A percentile compares a stretch with the other conserved stretches of the same genome.
Evolutionary conservation across 257 asterid species (phyloP).

Genomic region (Nicotiana tomentosiformis): DNA sequence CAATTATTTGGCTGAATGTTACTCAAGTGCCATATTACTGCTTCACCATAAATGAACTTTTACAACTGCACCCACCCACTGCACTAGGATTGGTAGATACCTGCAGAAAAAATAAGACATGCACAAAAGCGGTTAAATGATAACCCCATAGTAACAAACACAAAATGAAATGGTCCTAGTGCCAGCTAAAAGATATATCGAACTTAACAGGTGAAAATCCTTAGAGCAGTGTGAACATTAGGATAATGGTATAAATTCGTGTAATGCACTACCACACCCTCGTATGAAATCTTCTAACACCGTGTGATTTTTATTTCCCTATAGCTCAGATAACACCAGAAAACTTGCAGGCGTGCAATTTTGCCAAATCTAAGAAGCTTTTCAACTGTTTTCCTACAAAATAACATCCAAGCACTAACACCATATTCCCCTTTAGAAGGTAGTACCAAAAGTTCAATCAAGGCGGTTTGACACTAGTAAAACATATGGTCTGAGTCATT

Average conservation of each 20-base stretch:
- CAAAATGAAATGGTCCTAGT: neutral
- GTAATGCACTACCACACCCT: no score
- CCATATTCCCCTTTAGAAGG: neutral
- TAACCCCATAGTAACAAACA: neutral
- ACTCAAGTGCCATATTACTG: constrained; percentile 10
- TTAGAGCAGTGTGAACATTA: neutral
- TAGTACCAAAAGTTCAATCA: neutral
- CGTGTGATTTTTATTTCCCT: no score
- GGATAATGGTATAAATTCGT: no score
- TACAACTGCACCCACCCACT: constrained; percentile 95
- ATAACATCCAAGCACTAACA: neutral
- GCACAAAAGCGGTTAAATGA: neutral
- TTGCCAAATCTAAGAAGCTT: neutral
- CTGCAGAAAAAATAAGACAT: constrained; percentile 28
- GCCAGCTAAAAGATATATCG: neutral
- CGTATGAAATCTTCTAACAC: no score
- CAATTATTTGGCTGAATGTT: neutral
- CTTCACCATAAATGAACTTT: constrained; percentile 78
- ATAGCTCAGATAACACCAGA: neutral
- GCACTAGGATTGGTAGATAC: constrained; percentile 93
- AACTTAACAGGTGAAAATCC: neutral
- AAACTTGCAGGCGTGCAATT: neutral
- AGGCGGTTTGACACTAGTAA: no score
- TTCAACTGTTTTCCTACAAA: neutral
- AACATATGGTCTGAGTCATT: neutral